Evolutionary conservation across 306 rosid genomes (phyloP), one percentile per base, ranked within the genome.

Genomic region (Lablab purpureus): DNA sequence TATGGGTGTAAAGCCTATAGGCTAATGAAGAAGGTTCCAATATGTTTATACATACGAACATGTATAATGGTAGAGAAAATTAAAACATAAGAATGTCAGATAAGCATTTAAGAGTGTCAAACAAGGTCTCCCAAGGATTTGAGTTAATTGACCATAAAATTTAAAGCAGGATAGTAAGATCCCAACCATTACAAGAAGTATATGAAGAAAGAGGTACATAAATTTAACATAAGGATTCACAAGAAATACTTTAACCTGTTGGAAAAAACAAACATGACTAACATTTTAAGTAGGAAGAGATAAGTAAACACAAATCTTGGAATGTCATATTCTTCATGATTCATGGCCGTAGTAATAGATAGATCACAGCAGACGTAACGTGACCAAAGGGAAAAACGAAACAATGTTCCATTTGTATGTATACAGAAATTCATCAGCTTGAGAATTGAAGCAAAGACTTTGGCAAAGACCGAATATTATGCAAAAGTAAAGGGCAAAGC

Each of bases 401-500:
- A 18, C 4, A 18, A 7, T 18, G 12, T n/a, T 51, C 25, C 23
- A 51, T 7, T 18, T 22, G 19, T 51, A n/a, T n/a, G n/a, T n/a
- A 51, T 51, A 51, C 10, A 51, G 58, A 51, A 51, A 51, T 51
- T 51, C 58, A n/a, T 18, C 58, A 18, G 58, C 2, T n/a, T 51
- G 58, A 54, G 60, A 54, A 54, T 21, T 54, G 10, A 0, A 9
- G 28, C 6, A 10, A 19, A 52, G 27, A 7, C 12, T 19, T 19
- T 17, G 55, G 8, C 11, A 50, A 5, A 50, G 27, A 50, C 56
- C 3, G 1, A 51, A 51, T 12, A 51, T 18, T 13, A 63, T 37
- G 47, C 36, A 65, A 41, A 27, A 73, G 19, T 37, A 50, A 73
- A 51, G 55, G 36, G 10, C 46, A 64, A 51, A 63, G 56, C n/a